Conservation (phyloP, 306 rosid genomes). For the Fragaria ananassa region DNA sequence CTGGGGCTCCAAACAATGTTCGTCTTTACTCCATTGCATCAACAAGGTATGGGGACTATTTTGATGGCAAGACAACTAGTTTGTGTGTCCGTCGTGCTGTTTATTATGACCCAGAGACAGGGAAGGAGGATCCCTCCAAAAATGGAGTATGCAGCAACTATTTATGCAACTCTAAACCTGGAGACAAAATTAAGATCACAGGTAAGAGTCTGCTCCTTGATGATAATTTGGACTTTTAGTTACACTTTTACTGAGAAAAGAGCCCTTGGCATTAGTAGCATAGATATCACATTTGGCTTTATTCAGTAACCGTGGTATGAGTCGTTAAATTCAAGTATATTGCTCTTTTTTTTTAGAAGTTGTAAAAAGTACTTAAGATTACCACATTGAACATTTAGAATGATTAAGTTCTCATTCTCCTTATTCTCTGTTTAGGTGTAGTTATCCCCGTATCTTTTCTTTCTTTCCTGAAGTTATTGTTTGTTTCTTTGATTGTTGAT, state of each 20-base stretch:
- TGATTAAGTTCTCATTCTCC: not conserved
- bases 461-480: not conserved
- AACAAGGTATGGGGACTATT: slow-evolving; percentile 83
- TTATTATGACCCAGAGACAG: slow-evolving; percentile 85
- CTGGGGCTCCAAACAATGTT: slow-evolving; percentile 79
- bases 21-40: slow-evolving; percentile 96
- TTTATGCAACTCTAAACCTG: slow-evolving; percentile 84
- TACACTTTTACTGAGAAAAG: not conserved
- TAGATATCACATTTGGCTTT: not conserved
- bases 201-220: slow-evolving; percentile 43
- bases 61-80: slow-evolving; percentile 93
- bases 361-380: not conserved
- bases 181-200: slow-evolving; percentile 84
- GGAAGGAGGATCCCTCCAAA: slow-evolving; percentile 89
- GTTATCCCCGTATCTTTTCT: too few relatives aligned
- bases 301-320: not conserved
- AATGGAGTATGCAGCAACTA: slow-evolving; percentile 88
- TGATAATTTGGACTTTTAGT: not conserved
- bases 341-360: not conserved
- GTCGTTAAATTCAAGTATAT: not conserved
- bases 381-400: not conserved
- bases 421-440: not conserved
- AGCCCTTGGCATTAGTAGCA: not conserved
- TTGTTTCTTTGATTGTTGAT: not conserved
- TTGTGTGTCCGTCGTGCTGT: slow-evolving; percentile 96